Percentiles rank a stretch among this genome's conserved stretches.
These are phyloP conservation scores for Solanum okadae DNA, from an alignment of 257 asterid species.

Conservation along the genomic window DNA sequence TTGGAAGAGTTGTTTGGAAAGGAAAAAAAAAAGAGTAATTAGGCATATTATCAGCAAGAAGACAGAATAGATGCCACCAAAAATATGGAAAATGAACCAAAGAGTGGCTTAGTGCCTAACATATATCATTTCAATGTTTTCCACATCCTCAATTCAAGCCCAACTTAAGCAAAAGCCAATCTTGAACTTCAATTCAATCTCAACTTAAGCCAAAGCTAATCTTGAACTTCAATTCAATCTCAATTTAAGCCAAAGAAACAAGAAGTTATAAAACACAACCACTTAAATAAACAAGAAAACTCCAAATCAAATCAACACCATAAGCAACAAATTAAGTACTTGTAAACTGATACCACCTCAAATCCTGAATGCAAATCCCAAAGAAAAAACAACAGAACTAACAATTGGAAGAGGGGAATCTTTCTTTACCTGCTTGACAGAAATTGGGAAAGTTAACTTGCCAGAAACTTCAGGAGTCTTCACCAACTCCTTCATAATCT, in stretches of 20 bases:
- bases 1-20: background rate
- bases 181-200: background rate
- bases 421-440: constrained; percentile 62
- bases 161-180: background rate
- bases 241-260: background rate
- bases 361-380: background rate
- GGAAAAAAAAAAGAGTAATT: background rate
- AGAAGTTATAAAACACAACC: background rate
- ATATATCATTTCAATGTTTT: background rate
- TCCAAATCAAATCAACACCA: background rate
- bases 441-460: constrained; percentile 64
- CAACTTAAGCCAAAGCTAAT: background rate
- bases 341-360: background rate
- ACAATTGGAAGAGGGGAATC: background rate
- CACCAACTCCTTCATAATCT: constrained; percentile 69
- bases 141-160: background rate
- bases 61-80: background rate
- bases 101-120: background rate
- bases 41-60: background rate
- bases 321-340: background rate
- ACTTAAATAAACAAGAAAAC: background rate
- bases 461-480: constrained; percentile 64
- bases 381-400: background rate
- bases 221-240: background rate
- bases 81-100: background rate